These are phyloP conservation scores for Moesziomyces globuligerus DNA, from an alignment of 1,284 basidiomycete species.

Conservation along the genomic window DNA sequence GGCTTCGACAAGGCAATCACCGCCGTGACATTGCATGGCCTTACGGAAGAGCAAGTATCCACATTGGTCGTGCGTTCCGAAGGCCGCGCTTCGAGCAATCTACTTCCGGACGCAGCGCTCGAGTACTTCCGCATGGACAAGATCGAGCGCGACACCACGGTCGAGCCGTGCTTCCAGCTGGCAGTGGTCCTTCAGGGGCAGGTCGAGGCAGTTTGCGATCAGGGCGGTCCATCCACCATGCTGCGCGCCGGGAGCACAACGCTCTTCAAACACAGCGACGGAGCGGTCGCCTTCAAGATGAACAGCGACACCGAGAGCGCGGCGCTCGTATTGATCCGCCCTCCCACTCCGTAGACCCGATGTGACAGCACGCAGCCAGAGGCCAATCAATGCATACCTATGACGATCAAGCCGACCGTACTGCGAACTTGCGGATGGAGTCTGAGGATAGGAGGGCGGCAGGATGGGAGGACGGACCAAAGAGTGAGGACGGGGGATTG, in stretches of 20 bases:
- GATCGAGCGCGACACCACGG: conserved; percentile 6
- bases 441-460: too few relatives aligned
- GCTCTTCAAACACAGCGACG: conserved; percentile 18
- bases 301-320: background rate
- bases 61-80: conserved; percentile 12
- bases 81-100: conserved; percentile 5
- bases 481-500: too few relatives aligned
- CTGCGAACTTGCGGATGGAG: too few relatives aligned
- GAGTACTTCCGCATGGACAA: conserved; percentile 34
- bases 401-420: too few relatives aligned
- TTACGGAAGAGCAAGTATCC: conserved; percentile 5
- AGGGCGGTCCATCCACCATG: background rate
- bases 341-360: conserved; percentile 15
- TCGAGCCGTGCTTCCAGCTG: conserved; percentile 25
- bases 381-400: too few relatives aligned
- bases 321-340: conserved; percentile 26
- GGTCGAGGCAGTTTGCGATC: conserved; percentile 6
- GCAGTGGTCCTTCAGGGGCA: conserved; percentile 31
- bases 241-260: conserved; percentile 24
- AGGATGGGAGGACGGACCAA: too few relatives aligned
- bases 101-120: conserved; percentile 13
- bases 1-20: conserved; percentile 37
- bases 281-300: conserved; percentile 12
- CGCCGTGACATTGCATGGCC: conserved; percentile 9
- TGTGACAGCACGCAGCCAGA: too few relatives aligned